Percentiles rank a stretch among this genome's conserved stretches.
Conservation (phyloP, 2,329 filamentous ascomycete genomes). For the Thyridium curvatum region DNA sequence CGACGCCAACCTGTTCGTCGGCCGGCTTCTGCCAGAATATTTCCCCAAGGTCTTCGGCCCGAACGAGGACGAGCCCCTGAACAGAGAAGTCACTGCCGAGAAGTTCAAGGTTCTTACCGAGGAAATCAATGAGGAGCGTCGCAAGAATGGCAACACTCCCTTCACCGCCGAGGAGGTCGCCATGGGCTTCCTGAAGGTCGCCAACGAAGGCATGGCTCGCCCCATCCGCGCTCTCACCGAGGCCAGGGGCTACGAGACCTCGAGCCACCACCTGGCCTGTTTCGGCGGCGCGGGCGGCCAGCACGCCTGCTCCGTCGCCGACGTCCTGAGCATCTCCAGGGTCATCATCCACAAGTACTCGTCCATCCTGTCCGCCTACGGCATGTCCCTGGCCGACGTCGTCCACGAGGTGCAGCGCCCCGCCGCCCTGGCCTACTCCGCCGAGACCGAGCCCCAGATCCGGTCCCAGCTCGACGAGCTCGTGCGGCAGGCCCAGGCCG, state of each 20-base stretch:
- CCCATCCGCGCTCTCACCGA: conserved; percentile 67
- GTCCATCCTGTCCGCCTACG: conserved; percentile 45
- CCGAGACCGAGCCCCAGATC: too few species aligned
- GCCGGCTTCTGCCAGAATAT: conserved; percentile 77
- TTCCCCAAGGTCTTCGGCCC: conserved; percentile 93
- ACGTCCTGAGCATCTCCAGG: conserved; percentile 61
- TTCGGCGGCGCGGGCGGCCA: conserved; percentile 70
- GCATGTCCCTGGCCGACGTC: conserved; percentile 28
- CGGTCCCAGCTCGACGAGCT: too few species aligned
- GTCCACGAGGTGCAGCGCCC: conserved; percentile 25
- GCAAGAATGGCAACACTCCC: conserved; percentile 33
- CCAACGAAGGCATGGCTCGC: conserved; percentile 65
- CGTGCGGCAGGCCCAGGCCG: too few species aligned
- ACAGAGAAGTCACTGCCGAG: conserved; percentile 66
- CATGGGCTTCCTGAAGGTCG: conserved; percentile 64
- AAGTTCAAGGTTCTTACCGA: conserved; percentile 70
- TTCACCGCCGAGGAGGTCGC: conserved; percentile 61
- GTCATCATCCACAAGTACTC: conserved; percentile 66
- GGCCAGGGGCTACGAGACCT: conserved; percentile 65
- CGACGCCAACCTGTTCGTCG: conserved; percentile 81
- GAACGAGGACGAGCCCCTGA: conserved; percentile 74
- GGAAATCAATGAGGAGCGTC: conserved; percentile 70
- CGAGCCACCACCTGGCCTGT: conserved; percentile 61
- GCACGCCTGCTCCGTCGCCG: conserved; percentile 63
- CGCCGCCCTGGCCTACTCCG: conserved; percentile 5